Evolutionary conservation across 2,329 filamentous ascomycete species (phyloP).

Genomic region (Bipolaris victoriae): DNA sequence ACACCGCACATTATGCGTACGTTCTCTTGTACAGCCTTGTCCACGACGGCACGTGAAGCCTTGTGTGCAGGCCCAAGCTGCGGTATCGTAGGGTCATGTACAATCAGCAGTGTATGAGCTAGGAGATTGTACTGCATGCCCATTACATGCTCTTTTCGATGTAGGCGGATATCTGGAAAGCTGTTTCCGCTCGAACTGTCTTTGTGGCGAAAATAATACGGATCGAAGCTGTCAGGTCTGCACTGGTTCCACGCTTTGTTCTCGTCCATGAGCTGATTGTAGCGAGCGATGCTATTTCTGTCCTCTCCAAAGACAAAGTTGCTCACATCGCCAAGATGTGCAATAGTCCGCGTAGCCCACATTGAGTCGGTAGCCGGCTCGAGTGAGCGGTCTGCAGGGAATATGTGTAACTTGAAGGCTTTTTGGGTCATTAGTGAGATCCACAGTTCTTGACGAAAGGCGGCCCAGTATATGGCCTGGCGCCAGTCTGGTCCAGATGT

Average conservation of each 20-base stretch:
- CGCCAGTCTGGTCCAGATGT: conserved; percentile 41
- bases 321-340: conserved; percentile 46
- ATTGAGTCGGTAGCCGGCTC: conserved; percentile 50
- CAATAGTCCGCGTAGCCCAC: conserved; percentile 53
- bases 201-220: conserved; percentile 43
- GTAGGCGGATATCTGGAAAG: conserved; percentile 46
- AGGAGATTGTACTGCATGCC: conserved; percentile 45
- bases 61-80: conserved; percentile 45
- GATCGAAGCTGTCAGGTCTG: conserved; percentile 44
- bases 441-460: conserved; percentile 48
- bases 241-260: conserved; percentile 43
- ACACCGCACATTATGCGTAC: conserved; percentile 46
- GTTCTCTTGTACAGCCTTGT: conserved; percentile 43
- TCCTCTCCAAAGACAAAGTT: conserved; percentile 47
- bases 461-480: conserved; percentile 48
- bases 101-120: conserved; percentile 44
- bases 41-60: conserved; percentile 39
- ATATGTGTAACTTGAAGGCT: conserved; percentile 46
- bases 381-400: conserved; percentile 49
- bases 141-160: conserved; percentile 45
- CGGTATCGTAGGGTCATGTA: conserved; percentile 47
- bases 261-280: conserved; percentile 42
- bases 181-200: conserved; percentile 41
- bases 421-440: conserved; percentile 48
- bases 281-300: conserved; percentile 39